Percentiles rank a stretch among this genome's conserved stretches.
phyloP scores from a whole-genome alignment of 805 yeast genomes.

The Hanseniaspora lachancei region DNA sequence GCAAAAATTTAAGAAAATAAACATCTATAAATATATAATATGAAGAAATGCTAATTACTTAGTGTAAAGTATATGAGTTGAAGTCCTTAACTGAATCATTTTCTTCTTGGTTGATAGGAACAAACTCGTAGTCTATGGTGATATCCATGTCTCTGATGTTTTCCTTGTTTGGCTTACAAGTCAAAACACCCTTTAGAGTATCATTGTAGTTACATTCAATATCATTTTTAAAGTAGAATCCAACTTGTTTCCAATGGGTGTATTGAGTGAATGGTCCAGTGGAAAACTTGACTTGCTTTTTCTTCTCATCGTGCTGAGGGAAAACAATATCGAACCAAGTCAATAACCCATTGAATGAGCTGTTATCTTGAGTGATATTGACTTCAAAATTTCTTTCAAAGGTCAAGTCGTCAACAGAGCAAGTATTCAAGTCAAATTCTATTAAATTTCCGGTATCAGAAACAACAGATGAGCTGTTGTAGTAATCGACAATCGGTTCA shows the following conservation, averaged over 20 bases:
- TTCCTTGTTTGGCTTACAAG: slow-evolving; percentile 57
- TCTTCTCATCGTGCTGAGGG: slow-evolving; percentile 39
- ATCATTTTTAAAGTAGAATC: slow-evolving; percentile 76
- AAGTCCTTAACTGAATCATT: slow-evolving; percentile 47
- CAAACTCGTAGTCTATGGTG: slow-evolving; percentile 44
- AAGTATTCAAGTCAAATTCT: slow-evolving; percentile 82
- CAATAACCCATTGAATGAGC: slow-evolving; percentile 63
- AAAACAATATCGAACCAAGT: slow-evolving; percentile 93
- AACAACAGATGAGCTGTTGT: slow-evolving; percentile 59
- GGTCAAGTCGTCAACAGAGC: slow-evolving; percentile 66
- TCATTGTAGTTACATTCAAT: slow-evolving; percentile 69
- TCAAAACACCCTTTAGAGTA: slow-evolving; percentile 51
- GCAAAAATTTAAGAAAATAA: no score
- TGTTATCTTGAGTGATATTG: slow-evolving; percentile 57
- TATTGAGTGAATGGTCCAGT: slow-evolving; percentile 91
- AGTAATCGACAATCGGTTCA: slow-evolving; percentile 95
- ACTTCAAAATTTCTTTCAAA: slow-evolving; percentile 60
- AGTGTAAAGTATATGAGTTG: slow-evolving; percentile 30
- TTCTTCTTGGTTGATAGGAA: slow-evolving; percentile 31
- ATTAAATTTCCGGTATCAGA: slow-evolving; percentile 62
- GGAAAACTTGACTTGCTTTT: slow-evolving; percentile 56
- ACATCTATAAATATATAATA: no score
- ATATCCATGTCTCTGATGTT: slow-evolving; percentile 90
- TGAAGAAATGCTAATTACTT: not conserved
- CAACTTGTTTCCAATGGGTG: slow-evolving; percentile 99